These are phyloP conservation scores for Gloeopeniophorella convolvens DNA, from an alignment of 768 basidiomycete genomes.

Conservation along the genomic window DNA sequence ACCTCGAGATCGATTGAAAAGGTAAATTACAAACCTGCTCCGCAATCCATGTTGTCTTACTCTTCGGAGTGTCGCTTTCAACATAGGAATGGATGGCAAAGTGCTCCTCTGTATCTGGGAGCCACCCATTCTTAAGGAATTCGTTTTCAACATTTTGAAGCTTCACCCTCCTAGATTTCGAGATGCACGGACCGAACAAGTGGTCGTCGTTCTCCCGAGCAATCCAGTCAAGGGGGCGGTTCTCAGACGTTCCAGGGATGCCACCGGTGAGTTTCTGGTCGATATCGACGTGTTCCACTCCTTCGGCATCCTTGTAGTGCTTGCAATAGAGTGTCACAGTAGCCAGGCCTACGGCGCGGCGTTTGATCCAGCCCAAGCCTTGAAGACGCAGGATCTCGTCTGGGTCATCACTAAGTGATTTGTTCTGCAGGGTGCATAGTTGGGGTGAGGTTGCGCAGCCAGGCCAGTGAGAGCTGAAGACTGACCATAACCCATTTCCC, in stretches of 20 bases:
- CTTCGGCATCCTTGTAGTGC: conserved; percentile 52
- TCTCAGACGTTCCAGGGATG: conserved; percentile 50
- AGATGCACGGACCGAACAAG: conserved; percentile 55
- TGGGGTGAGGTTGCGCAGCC: too few species aligned
- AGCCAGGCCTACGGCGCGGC: conserved; percentile 50
- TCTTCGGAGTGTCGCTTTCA: conserved; percentile 60
- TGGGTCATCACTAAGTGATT: conserved; percentile 50
- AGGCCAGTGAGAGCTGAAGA: not conserved
- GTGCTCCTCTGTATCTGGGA: conserved; percentile 33
- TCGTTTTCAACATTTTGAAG: conserved; percentile 29
- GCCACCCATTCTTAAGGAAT: conserved; percentile 38
- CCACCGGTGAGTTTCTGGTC: conserved; percentile 61
- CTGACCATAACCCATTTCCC: conserved; percentile 61
- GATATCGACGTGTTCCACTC: conserved; percentile 59
- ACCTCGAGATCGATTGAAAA: not conserved
- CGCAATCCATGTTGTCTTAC: conserved; percentile 51
- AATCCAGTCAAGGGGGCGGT: conserved; percentile 50
- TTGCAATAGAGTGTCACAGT: conserved; percentile 56
- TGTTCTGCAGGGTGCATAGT: conserved; percentile 54
- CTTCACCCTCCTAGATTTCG: conserved; percentile 28
- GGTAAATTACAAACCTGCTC: conserved; percentile 42
- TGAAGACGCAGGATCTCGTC: conserved; percentile 64
- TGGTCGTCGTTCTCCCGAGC: conserved; percentile 48
- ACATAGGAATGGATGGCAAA: conserved; percentile 33
- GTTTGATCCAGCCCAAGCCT: conserved; percentile 67